Evolutionary conservation across 139 green algal species (phyloP).

Genomic region (Closterium sp.): DNA sequence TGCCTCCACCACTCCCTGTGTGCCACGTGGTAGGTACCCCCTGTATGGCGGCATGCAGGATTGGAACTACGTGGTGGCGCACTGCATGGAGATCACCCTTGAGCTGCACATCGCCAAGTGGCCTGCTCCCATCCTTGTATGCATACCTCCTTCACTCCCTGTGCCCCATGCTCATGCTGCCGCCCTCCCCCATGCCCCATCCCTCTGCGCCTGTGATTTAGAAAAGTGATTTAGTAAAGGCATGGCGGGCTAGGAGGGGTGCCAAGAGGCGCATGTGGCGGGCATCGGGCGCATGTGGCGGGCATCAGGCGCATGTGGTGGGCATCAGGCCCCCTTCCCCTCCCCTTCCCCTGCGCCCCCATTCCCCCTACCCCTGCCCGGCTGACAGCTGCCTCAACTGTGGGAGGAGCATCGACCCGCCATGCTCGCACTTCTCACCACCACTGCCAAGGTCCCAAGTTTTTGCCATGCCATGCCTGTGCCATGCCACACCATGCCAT

Average conservation of each 20-base stretch:
- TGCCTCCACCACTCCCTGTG: background rate
- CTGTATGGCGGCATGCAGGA: slow-evolving; percentile 78
- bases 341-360: background rate
- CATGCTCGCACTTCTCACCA: slow-evolving; percentile 16
- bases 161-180: background rate
- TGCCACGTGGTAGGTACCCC: slow-evolving; percentile 66
- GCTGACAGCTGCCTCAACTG: slow-evolving; percentile 1
- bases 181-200: too few relatives aligned
- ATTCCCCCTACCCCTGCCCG: background rate
- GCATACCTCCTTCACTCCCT: too few relatives aligned
- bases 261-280: too few relatives aligned
- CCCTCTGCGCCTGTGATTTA: too few relatives aligned
- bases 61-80: slow-evolving; percentile 80
- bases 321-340: too few relatives aligned
- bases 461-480: background rate
- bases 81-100: slow-evolving; percentile 83
- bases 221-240: too few relatives aligned
- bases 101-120: slow-evolving; percentile 61
- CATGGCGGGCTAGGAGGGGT: too few relatives aligned
- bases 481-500: too few relatives aligned
- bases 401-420: slow-evolving; percentile 24
- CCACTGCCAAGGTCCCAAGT: slow-evolving; percentile 15
- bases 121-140: background rate
- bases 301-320: too few relatives aligned
- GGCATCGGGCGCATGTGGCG: too few relatives aligned